A percentile compares a stretch with the other conserved stretches of the same genome.
Evolutionary conservation across 2,329 filamentous ascomycete genomes (phyloP).

Genomic region (Macrophomina pseudophaseolina): DNA sequence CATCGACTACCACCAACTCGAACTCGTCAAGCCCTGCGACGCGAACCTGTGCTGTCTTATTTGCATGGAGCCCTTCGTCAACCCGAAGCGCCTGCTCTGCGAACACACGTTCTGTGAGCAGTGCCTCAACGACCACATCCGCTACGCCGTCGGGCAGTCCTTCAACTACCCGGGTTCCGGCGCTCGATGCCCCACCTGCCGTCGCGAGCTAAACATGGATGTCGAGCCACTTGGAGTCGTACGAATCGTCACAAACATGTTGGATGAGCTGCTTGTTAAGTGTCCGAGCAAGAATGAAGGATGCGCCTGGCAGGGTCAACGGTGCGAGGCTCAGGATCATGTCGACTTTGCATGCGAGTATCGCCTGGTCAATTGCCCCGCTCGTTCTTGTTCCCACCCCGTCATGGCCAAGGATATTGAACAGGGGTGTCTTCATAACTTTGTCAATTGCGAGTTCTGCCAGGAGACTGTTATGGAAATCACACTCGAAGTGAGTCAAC

Average conservation of each 20-base stretch:
- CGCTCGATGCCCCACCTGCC: slow-evolving; percentile 62
- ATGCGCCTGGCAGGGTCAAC: slow-evolving; percentile 59
- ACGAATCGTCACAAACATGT: slow-evolving; percentile 64
- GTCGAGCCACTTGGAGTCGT: slow-evolving; percentile 48
- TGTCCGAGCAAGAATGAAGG: slow-evolving; percentile 63
- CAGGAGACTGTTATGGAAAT: slow-evolving; percentile 59
- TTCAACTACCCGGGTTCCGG: slow-evolving; percentile 23
- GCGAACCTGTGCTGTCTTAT: slow-evolving; percentile 68
- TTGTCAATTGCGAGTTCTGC: slow-evolving; percentile 59
- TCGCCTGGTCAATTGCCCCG: slow-evolving; percentile 59
- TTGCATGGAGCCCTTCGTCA: slow-evolving; percentile 66
- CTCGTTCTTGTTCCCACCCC: slow-evolving; percentile 54
- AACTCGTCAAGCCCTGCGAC: slow-evolving; percentile 62
- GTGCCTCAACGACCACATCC: slow-evolving; percentile 55
- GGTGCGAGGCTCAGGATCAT: slow-evolving; percentile 64
- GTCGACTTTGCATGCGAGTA: slow-evolving; percentile 66
- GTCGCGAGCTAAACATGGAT: slow-evolving; percentile 43
- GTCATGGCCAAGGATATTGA: slow-evolving; percentile 61
- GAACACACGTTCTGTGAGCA: slow-evolving; percentile 68
- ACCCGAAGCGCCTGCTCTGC: slow-evolving; percentile 63
- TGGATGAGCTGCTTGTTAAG: slow-evolving; percentile 64
- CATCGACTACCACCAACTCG: slow-evolving; percentile 63
- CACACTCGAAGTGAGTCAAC: slow-evolving; percentile 54
- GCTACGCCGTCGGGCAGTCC: background rate
- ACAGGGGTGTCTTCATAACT: slow-evolving; percentile 60